A percentile compares a stretch with the other conserved stretches of the same genome.
These are phyloP conservation scores for Nadsonia fulvescens DNA, from an alignment of 805 yeast genomes.

Conservation along the genomic window DNA sequence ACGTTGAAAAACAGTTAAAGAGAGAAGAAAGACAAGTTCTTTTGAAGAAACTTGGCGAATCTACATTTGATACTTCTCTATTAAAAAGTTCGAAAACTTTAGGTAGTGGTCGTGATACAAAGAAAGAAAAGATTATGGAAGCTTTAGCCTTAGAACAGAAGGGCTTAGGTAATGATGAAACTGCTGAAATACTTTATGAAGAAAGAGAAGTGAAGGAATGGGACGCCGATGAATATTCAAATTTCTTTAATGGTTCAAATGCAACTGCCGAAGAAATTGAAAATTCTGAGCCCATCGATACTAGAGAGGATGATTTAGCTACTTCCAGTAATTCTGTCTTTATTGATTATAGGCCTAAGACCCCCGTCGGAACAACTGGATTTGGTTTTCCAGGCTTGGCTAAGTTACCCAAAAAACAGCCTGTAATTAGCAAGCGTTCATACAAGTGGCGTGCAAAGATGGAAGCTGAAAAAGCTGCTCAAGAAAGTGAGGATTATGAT, in stretches of 20 bases:
- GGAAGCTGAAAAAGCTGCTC: constrained; percentile 23
- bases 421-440: constrained; percentile 29
- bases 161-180: constrained; percentile 49
- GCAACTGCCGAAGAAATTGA: constrained; percentile 5
- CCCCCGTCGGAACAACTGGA: constrained; percentile 36
- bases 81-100: constrained; percentile 58
- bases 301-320: constrained; percentile 5
- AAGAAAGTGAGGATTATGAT: constrained; percentile 11
- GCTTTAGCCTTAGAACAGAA: constrained; percentile 55
- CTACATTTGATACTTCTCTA: constrained; percentile 50
- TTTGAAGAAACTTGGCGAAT: constrained; percentile 46
- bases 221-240: constrained; percentile 21
- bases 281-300: constrained; percentile 17
- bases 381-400: constrained; percentile 26
- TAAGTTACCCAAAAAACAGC: constrained; percentile 15
- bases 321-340: constrained; percentile 29
- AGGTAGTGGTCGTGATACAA: constrained; percentile 59
- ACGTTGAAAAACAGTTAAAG: constrained; percentile 70
- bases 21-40: constrained; percentile 73
- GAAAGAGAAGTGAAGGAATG: constrained; percentile 46
- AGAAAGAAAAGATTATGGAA: constrained; percentile 50
- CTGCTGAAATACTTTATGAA: constrained; percentile 50
- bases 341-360: constrained; percentile 53
- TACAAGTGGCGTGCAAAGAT: constrained; percentile 60
- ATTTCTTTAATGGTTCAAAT: constrained; percentile 5